Conservation (phyloP, 2,329 filamentous ascomycete genomes). For the Microdochium bolleyi region DNA sequence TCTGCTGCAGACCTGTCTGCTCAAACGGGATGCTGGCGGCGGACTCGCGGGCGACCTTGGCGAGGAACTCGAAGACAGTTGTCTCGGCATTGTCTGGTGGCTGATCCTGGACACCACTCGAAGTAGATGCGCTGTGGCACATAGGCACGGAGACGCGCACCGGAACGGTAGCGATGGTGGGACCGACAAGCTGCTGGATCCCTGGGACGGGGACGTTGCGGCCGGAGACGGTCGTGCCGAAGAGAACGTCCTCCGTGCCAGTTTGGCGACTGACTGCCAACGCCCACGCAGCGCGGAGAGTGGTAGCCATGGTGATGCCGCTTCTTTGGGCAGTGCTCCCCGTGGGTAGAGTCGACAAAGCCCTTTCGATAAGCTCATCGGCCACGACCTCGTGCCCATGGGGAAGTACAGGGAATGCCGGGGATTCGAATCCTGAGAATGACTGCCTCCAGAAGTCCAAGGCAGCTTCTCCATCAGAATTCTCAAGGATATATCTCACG, state of each 20-base stretch:
- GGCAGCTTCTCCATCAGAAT: not conserved
- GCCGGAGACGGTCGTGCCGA: slow-evolving; percentile 30
- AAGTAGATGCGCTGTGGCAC: not conserved
- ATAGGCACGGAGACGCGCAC: slow-evolving; percentile 17
- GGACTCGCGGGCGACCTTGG: slow-evolving; percentile 10
- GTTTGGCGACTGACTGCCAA: not conserved
- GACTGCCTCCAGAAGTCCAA: not conserved
- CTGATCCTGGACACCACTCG: not conserved
- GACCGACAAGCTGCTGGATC: slow-evolving; percentile 8
- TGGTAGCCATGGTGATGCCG: not conserved
- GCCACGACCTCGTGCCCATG: not conserved
- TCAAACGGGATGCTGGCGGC: not conserved
- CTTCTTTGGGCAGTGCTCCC: not conserved
- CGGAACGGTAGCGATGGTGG: slow-evolving; percentile 30
- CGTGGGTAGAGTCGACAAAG: not conserved
- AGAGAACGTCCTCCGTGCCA: slow-evolving; percentile 11
- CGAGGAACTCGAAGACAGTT: slow-evolving; percentile 29
- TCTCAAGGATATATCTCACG: not conserved
- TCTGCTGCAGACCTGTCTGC: not conserved
- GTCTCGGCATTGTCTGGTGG: slow-evolving; percentile 10
- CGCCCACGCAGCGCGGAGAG: not conserved
- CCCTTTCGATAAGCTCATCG: not conserved
- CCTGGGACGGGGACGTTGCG: slow-evolving; percentile 12
- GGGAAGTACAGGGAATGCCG: not conserved
- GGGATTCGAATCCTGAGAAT: not conserved